phyloP scores from a whole-genome alignment of 2,329 filamentous ascomycete genomes.

The Fusarium graminum region DNA sequence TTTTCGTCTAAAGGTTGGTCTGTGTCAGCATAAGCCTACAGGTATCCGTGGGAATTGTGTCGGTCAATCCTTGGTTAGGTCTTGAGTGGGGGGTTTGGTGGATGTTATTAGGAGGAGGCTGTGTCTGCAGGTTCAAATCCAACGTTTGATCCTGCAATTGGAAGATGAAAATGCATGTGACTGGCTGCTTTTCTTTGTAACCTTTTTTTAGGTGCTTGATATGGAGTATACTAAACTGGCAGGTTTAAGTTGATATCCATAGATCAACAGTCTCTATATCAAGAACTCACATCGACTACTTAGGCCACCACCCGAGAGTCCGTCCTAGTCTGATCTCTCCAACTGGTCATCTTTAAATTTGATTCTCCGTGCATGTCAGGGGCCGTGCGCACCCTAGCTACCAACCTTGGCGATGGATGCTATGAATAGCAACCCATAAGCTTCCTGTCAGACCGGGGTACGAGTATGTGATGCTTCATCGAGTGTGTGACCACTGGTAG shows the following conservation, averaged over 20 bases:
- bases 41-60: not conserved
- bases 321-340: not conserved
- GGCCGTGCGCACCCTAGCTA: conserved; percentile 22
- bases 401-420: not conserved
- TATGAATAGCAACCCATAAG: conserved; percentile 39
- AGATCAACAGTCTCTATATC: not conserved
- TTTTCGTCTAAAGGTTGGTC: not conserved
- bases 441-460: conserved; percentile 36
- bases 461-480: conserved; percentile 15
- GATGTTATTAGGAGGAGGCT: conserved; percentile 22
- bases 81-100: conserved; percentile 7
- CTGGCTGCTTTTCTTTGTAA: not conserved
- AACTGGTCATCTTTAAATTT: conserved; percentile 8
- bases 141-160: conserved; percentile 20
- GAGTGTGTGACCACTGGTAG: conserved; percentile 1
- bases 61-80: conserved; percentile 8
- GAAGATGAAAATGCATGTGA: not conserved
- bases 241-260: not conserved
- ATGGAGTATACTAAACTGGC: no score
- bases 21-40: conserved; percentile 12
- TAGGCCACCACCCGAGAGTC: not conserved
- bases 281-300: not conserved
- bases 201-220: not conserved
- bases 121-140: conserved; percentile 22
- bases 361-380: conserved; percentile 4